Base-by-base conservation (phyloP, 495 filamentous ascomycete genomes). In the Daldinia vernicosa region DNA sequence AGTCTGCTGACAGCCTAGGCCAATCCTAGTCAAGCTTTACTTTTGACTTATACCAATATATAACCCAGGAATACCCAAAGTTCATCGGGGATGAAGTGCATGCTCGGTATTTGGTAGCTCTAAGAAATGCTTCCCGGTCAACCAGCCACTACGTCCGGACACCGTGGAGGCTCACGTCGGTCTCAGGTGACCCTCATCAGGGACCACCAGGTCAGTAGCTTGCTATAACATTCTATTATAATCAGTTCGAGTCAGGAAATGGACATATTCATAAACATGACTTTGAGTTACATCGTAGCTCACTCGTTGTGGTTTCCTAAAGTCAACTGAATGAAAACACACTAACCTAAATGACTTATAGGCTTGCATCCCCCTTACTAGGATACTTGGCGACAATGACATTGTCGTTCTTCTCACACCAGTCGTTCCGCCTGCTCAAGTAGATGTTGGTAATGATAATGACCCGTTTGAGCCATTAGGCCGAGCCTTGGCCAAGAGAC, bases 381-480 rank as follows among this genome's bases (percentile, higher is more conserved):
- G 74, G 50, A 64, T 76, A 43, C 78, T 84, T 26, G 75, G 74
- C 39, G 78, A 84, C 28, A 78, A 80, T 32, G 85, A 88, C 69
- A 81, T 86, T 39, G 75, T 90, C 40, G 75, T 89, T 35, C 86
- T 89, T 22, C 77, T 89, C n/a, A 88, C 88, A 12, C 88, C 88
- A 28, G 87, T 85, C 14, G 84, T 89, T 45, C 75, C 79, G 12
- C 85, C 84, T 45, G 79, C 82, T 45, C 75, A 82, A 33, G 69
- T 78, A 55, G 76, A 75, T 54, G 56, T 60, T 22, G 17, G 58
- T 9, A 62, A 75, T 51, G 55, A 73, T 58, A 78, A 77, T 55
- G 88, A 90, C 72, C 88, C 88, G 24, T 90, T 89, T 62, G 88
- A 90, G 68, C 83, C 84, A 27, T 76, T 90, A 57, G 88, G 88